phyloP scores from a whole-genome alignment of 2,329 filamentous ascomycete species.

The Atkinsonella hypoxylon region DNA sequence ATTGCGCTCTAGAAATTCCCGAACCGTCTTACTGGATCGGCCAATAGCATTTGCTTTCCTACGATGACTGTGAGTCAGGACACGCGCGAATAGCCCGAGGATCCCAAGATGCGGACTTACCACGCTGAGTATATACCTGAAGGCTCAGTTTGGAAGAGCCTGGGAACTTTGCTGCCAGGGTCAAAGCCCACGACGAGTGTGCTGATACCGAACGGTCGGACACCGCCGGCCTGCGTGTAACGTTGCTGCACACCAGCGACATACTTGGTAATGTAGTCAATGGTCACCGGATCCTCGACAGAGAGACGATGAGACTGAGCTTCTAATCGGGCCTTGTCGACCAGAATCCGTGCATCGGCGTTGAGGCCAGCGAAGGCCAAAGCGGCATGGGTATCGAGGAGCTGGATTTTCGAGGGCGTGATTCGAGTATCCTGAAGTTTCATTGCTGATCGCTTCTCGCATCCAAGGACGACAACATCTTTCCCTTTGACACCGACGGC shows the following conservation, averaged over 20 bases:
- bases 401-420: conserved; percentile 95
- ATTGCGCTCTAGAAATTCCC: conserved; percentile 96
- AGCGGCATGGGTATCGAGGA: conserved; percentile 91
- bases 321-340: conserved; percentile 96
- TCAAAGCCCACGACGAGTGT: conserved; percentile 98
- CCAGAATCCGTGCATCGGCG: conserved; percentile 91
- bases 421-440: conserved; percentile 99
- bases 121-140: conserved; percentile 98
- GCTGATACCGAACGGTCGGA: conserved; percentile 96
- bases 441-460: conserved; percentile 98
- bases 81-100: conserved; percentile 7
- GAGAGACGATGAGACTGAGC: conserved; percentile 95
- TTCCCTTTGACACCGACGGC: conserved; percentile 93
- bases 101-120: conserved; percentile 33
- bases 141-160: conserved; percentile 97
- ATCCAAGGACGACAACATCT: conserved; percentile 90
- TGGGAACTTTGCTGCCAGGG: conserved; percentile 75
- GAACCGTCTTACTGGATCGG: conserved; percentile 95
- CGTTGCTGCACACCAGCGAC: conserved; percentile 95
- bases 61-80: conserved; percentile 4
- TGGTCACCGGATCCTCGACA: conserved; percentile 91
- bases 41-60: conserved; percentile 99
- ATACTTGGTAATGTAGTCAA: conserved; percentile 99
- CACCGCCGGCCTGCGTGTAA: conserved; percentile 97
- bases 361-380: conserved; percentile 96